Percentiles rank a stretch among this genome's conserved stretches.
Evolutionary conservation across 495 filamentous ascomycete genomes (phyloP).

Genomic region (Cudoniella acicularis): DNA sequence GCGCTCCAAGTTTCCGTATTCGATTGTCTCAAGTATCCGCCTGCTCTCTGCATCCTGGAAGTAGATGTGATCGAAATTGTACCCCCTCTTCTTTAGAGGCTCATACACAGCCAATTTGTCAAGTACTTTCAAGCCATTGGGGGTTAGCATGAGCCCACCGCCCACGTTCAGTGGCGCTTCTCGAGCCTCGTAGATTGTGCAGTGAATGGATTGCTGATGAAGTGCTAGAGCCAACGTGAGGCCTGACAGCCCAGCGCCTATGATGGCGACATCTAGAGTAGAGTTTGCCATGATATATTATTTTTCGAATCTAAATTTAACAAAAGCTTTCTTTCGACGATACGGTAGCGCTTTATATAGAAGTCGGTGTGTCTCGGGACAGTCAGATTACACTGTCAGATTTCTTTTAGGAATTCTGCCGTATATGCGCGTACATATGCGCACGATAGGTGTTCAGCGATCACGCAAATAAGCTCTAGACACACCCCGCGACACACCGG

Average conservation of each 20-base stretch:
- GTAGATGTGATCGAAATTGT: conserved; percentile 1
- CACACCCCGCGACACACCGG: too few species aligned
- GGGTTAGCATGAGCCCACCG: conserved; percentile 46
- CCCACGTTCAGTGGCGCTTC: conserved; percentile 29
- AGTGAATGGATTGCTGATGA: conserved; percentile 31
- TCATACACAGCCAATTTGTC: conserved; percentile 37
- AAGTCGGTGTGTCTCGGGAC: too few species aligned
- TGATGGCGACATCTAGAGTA: background rate
- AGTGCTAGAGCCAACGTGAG: conserved; percentile 35
- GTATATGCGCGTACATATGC: too few species aligned
- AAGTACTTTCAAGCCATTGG: conserved; percentile 43
- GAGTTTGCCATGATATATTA: too few species aligned
- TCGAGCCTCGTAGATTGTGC: conserved; percentile 38
- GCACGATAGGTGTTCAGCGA: too few species aligned
- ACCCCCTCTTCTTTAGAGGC: background rate
- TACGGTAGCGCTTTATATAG: too few species aligned
- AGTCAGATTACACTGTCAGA: too few species aligned
- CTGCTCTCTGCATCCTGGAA: background rate
- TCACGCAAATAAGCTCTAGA: too few species aligned
- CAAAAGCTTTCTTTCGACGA: too few species aligned
- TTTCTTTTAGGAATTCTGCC: too few species aligned
- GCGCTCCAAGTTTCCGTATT: too few species aligned
- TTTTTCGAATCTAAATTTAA: too few species aligned
- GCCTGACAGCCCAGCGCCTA: background rate
- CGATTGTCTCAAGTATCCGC: background rate